Evolutionary conservation across 2,329 filamentous ascomycete species (phyloP).

Genomic region (Neofusicoccum sp.): DNA sequence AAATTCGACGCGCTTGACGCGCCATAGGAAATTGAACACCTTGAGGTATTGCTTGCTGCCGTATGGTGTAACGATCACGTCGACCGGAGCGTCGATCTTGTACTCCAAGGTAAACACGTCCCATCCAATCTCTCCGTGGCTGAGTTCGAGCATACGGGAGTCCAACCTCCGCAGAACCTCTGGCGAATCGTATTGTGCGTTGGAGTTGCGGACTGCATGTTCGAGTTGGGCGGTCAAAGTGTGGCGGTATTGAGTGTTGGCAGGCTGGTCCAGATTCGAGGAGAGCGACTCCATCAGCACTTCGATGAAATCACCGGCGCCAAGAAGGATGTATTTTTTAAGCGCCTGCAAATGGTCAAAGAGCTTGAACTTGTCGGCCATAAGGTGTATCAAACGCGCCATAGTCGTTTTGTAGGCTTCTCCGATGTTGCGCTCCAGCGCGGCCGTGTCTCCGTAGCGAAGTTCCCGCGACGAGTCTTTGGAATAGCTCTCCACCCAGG

Average conservation of each 20-base stretch:
- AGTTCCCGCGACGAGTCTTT: constrained; percentile 90
- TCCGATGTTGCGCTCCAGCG: constrained; percentile 88
- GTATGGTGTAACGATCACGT: constrained; percentile 96
- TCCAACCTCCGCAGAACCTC: constrained; percentile 90
- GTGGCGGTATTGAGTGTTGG: constrained; percentile 95
- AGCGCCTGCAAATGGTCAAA: constrained; percentile 89
- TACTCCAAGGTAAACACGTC: constrained; percentile 99
- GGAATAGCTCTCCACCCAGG: constrained; percentile 94
- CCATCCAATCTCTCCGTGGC: constrained; percentile 96
- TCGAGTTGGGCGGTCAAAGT: constrained; percentile 97
- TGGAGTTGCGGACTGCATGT: constrained; percentile 93
- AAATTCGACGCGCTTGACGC: constrained; percentile 96
- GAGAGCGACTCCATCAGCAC: constrained; percentile 95
- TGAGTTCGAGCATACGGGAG: constrained; percentile 96
- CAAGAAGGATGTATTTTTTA: constrained; percentile 91
- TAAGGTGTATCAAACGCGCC: constrained; percentile 87
- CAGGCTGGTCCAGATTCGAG: constrained; percentile 87
- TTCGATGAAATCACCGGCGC: constrained; percentile 95
- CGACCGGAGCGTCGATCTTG: constrained; percentile 93
- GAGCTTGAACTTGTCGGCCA: constrained; percentile 92
- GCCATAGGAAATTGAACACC: constrained; percentile 98
- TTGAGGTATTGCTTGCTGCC: constrained; percentile 96
- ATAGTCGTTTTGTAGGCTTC: constrained; percentile 98
- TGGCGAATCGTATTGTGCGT: constrained; percentile 90
- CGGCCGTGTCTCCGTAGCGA: constrained; percentile 88